Evolutionary conservation across 2,329 filamentous ascomycete species (phyloP).

Genomic region (Simplicillium sp.): DNA sequence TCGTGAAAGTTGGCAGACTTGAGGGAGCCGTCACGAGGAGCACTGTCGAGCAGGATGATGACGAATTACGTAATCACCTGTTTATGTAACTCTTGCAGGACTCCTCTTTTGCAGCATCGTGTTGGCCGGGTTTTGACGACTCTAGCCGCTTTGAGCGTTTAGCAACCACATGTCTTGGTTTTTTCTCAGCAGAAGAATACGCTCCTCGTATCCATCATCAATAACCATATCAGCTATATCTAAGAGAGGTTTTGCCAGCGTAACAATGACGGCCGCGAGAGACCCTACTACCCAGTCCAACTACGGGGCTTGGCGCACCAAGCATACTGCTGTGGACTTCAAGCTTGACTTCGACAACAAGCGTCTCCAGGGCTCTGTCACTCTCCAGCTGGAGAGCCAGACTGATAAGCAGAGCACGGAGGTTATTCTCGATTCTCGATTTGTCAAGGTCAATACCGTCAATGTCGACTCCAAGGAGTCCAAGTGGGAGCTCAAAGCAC

Average conservation of each 20-base stretch:
- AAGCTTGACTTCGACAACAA: slow-evolving; percentile 77
- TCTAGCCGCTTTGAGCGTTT: too few species aligned
- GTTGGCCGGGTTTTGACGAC: too few species aligned
- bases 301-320: slow-evolving; percentile 79
- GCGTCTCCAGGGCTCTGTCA: slow-evolving; percentile 66
- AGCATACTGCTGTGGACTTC: slow-evolving; percentile 73
- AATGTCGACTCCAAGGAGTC: slow-evolving; percentile 54
- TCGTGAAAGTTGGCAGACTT: too few species aligned
- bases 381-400: slow-evolving; percentile 66
- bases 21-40: too few species aligned
- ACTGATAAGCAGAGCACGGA: slow-evolving; percentile 64
- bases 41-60: too few species aligned
- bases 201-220: background rate
- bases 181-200: slow-evolving; percentile 11
- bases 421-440: slow-evolving; percentile 82
- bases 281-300: slow-evolving; percentile 91
- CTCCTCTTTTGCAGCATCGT: too few species aligned
- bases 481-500: slow-evolving; percentile 61
- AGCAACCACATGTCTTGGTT: slow-evolving; percentile 15
- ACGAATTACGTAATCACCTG: too few species aligned
- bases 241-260: background rate
- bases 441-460: slow-evolving; percentile 64
- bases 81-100: too few species aligned
- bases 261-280: slow-evolving; percentile 26
- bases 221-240: slow-evolving; percentile 7